A percentile compares a stretch with the other conserved stretches of the same genome.
Evolutionary conservation across 345 rosid species (phyloP).

Genomic region (Brassica juncea): DNA sequence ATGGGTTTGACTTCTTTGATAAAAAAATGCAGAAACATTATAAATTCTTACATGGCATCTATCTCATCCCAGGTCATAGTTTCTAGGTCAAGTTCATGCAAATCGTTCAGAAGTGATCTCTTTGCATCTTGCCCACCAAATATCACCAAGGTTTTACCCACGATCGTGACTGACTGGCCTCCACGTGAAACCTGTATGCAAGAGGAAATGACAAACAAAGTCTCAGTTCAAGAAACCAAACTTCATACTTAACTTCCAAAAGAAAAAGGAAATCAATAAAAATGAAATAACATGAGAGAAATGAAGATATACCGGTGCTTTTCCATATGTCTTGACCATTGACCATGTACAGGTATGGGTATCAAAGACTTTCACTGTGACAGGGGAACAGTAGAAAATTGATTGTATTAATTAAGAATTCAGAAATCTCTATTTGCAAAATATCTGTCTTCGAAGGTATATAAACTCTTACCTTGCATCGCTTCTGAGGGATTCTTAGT

Average conservation of each 20-base stretch:
- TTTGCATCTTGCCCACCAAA: constrained; percentile 3
- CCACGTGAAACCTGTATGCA: neutral
- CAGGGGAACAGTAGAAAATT: neutral
- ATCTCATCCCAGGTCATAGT: constrained; percentile 1
- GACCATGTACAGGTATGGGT: neutral
- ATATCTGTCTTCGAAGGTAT: neutral
- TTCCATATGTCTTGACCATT: neutral
- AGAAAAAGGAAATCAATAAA: neutral
- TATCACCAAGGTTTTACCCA: constrained; percentile 1
- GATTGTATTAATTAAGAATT: neutral
- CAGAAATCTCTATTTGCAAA: neutral
- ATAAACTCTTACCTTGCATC: neutral
- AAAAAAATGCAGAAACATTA: neutral
- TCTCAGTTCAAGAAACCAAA: neutral
- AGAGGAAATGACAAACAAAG: neutral
- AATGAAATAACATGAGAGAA: neutral
- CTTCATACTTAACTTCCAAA: neutral
- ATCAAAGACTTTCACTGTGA: neutral
- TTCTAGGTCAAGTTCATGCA: neutral
- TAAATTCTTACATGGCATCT: neutral
- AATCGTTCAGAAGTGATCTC: constrained; percentile 1
- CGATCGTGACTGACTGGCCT: neutral
- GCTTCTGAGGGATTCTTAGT: neutral
- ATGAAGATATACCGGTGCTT: neutral
- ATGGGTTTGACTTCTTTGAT: neutral